Base-by-base conservation (phyloP, 2,329 filamentous ascomycete genomes). In the Didymella sp. region DNA sequence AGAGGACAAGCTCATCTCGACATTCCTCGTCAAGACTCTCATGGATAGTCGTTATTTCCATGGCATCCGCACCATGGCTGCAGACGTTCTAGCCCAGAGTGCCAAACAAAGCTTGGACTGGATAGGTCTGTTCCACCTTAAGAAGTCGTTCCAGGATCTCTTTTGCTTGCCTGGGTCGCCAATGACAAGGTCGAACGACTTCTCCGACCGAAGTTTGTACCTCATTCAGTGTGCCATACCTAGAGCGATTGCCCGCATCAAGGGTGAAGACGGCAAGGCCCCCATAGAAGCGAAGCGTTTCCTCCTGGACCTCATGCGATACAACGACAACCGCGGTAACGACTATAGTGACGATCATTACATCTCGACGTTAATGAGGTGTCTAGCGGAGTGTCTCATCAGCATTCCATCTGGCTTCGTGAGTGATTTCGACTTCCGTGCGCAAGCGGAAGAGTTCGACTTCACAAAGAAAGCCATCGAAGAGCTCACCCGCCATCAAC, bases 291-390 rank as follows among this genome's bases (percentile, higher is more conserved):
- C 92, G 5, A 90, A 93, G 55, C 85, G 86, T 35, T 96, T 97
- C 74, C 85, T 99, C 44, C 85, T 96, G 21, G 92, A 97, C 66
- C 90, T 96, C 71, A 81, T 99, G 30, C 89, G 90, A 45, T 94
- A 92, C 79, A 99, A 99, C 72, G 93, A 99, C 77, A 99, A 99
- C 72, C 88, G 90, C 2, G 89, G 90, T 58, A 99, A 99, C 67
- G 80, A 88, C 46, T 96, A 87, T 71, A 96, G 93, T 5, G 96
- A 99, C 69, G 89, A 93, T 60, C 88, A 91, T 68, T 99, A 97
- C 72, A 86, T 99, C 51, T 87, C 92, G 7, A 89, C 84, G 21
- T 82, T 99, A 22, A 89, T 99, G 80, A 79, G 76, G 33, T 85
- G 85, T 35, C 74, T 89, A 5, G 81, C 84, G 6, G 79, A 85